Percentiles rank a stretch among this genome's conserved stretches.
phyloP scores from a whole-genome alignment of 441 rosid genomes.

The Aquilaria agallochum region DNA sequence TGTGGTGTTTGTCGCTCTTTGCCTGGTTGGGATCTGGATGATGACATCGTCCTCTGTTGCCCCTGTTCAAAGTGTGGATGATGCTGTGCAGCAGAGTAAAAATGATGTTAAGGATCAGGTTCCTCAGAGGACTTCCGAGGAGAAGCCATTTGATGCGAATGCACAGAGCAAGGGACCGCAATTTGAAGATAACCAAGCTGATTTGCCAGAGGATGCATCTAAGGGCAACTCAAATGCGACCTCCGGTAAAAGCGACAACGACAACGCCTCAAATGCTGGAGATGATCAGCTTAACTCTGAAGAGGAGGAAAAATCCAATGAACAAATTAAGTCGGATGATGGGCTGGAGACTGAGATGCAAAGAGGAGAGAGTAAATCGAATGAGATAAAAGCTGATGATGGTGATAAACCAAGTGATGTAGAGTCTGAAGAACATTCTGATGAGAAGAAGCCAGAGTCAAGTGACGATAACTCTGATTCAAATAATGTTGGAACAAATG shows the following conservation, averaged over 20 bases:
- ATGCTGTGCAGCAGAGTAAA: conserved; percentile 40
- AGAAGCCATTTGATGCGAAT: neutral
- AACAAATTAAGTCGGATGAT: conserved; percentile 29
- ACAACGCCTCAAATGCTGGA: conserved; percentile 14
- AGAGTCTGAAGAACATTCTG: conserved; percentile 27
- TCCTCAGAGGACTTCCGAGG: conserved; percentile 29
- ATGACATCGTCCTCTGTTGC: conserved; percentile 67
- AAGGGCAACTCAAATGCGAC: conserved; percentile 38
- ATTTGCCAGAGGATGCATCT: conserved; percentile 49
- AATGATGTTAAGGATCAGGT: conserved; percentile 44
- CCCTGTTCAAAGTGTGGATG: conserved; percentile 52
- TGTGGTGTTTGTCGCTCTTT: conserved; percentile 72
- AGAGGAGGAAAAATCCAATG: conserved; percentile 19
- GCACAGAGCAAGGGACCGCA: conserved; percentile 17
- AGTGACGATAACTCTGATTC: conserved; percentile 25
- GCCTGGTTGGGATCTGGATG: conserved; percentile 92
- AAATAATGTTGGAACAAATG: conserved; percentile 32
- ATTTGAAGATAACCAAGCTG: conserved; percentile 47
- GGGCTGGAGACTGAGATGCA: conserved; percentile 24
- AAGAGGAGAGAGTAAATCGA: conserved; percentile 23
- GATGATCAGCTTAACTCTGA: conserved; percentile 37
- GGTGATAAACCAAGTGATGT: conserved; percentile 34
- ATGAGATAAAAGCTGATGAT: conserved; percentile 23
- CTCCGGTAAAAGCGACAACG: conserved; percentile 22
- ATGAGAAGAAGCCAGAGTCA: conserved; percentile 32